Evolutionary conservation across 345 rosid species (phyloP).

Genomic region (Anastatica hierochuntica): DNA sequence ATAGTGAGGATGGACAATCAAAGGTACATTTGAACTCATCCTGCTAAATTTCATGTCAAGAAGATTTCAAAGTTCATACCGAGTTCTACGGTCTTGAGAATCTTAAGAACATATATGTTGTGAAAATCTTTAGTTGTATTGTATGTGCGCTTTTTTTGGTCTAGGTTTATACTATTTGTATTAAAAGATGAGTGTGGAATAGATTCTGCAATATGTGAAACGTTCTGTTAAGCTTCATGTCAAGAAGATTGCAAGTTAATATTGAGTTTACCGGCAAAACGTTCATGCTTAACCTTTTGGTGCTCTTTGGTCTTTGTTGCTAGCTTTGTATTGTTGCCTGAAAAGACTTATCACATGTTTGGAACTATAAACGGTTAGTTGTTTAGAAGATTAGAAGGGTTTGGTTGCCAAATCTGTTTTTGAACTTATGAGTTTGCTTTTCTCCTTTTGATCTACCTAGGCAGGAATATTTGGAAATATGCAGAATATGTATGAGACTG

Average conservation of each 20-base stretch:
- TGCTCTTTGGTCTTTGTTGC: too few species aligned
- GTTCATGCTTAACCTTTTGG: too few species aligned
- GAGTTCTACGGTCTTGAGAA: too few species aligned
- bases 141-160: neutral
- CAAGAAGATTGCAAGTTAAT: neutral
- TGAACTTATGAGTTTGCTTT: constrained; percentile 11
- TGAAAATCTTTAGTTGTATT: neutral
- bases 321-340: neutral
- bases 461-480: constrained; percentile 88
- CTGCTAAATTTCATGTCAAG: too few species aligned
- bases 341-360: neutral
- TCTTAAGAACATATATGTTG: neutral
- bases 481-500: constrained; percentile 85
- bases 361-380: neutral
- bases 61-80: too few species aligned
- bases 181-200: too few species aligned
- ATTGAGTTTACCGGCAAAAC: too few species aligned
- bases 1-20: constrained; percentile 51
- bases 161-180: neutral
- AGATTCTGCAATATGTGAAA: neutral
- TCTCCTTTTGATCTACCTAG: constrained; percentile 31
- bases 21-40: too few species aligned
- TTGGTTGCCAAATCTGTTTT: neutral
- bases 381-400: neutral
- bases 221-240: neutral